phyloP scores from a whole-genome alignment of 371 early-diverging fungal genomes.

The Rhizomucor miehei region DNA sequence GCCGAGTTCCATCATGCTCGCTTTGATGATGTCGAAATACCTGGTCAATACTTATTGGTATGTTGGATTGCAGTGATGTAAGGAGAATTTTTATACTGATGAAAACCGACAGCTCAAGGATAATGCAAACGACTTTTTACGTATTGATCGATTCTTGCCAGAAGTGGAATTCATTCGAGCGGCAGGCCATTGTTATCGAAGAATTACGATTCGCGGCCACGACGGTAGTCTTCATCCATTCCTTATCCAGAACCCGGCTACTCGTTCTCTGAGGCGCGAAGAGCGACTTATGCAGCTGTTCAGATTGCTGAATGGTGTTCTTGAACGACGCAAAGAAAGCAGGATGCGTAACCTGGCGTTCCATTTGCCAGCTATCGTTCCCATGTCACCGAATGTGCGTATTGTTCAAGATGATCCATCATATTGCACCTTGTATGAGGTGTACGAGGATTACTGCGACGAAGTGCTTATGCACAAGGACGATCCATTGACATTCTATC shows the following conservation, averaged over 20 bases:
- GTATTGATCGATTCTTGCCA: conserved; percentile 93
- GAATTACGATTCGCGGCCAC: conserved; percentile 87
- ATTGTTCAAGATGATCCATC: conserved; percentile 90
- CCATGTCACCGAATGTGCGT: conserved; percentile 91
- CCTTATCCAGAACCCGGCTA: conserved; percentile 88
- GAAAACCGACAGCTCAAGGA: conserved; percentile 76
- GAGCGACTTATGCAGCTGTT: conserved; percentile 93
- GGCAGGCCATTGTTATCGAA: conserved; percentile 70
- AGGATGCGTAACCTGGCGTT: conserved; percentile 82
- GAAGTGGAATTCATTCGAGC: conserved; percentile 82
- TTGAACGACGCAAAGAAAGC: conserved; percentile 76
- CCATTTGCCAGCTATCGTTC: conserved; percentile 89
- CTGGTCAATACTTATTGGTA: conserved; percentile 93
- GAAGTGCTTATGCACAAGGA: conserved; percentile 70
- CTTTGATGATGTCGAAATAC: conserved; percentile 97
- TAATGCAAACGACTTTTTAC: conserved; percentile 86
- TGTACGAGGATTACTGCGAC: conserved; percentile 83
- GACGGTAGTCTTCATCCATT: conserved; percentile 90
- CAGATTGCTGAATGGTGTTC: conserved; percentile 81
- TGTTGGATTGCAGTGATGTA: conserved; percentile 15
- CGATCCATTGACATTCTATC: conserved; percentile 75
- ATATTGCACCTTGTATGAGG: conserved; percentile 81
- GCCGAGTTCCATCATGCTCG: conserved; percentile 97
- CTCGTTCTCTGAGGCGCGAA: conserved; percentile 86
- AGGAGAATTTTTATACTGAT: no score